Evolutionary conservation across 2,329 filamentous ascomycete species (phyloP), one percentile per base, ranked within the genome.

Genomic region (Trichoderma breve): DNA sequence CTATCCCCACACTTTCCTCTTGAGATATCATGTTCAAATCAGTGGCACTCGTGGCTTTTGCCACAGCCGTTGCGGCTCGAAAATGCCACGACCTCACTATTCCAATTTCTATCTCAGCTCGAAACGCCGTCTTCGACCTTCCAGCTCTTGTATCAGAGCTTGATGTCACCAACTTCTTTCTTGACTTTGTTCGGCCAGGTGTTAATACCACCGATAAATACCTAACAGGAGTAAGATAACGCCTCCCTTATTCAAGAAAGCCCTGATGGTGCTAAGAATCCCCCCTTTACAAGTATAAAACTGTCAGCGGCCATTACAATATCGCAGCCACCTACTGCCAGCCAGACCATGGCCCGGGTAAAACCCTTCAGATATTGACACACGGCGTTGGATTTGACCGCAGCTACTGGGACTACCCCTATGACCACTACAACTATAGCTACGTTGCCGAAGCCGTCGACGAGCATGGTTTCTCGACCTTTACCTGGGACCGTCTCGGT

Each of bases 301-400:
- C 84, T 0, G 79, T 89, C 18, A 77, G 81, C 2, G 88, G 87
- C 36, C 82, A 80, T 28, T 91, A 90, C 80, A 78, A 86, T 5
- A 86, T 92, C 62, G 86, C 84, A 5, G 86, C 88, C 0, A 88
- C 87, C 11, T 90, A 90, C 81, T 92, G 90, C 79, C 80, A 84
- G 68, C 90, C 90, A 0, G 83, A 86, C 72, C 76, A 75, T 6
- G 84, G 82, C 11, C 79, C 84, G 12, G 78, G 82, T 66, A 47
- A 76, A 15, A 74, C 77, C 26, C 72, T 84, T 5, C 82, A 84
- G 75, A 80, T 84, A 63, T 77, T 82, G 65, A 84, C 83, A 4
- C 82, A 84, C 64, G 83, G 83, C 4, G 74, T 83, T 28, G 83
- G 81, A 28, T 83, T 83, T 71, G 80, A 82, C 68, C 78, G 77